Percentiles rank a stretch among this genome's conserved stretches.
Conservation (phyloP, 192 early-diverging fungal genomes). For the Coemansia sp. region DNA sequence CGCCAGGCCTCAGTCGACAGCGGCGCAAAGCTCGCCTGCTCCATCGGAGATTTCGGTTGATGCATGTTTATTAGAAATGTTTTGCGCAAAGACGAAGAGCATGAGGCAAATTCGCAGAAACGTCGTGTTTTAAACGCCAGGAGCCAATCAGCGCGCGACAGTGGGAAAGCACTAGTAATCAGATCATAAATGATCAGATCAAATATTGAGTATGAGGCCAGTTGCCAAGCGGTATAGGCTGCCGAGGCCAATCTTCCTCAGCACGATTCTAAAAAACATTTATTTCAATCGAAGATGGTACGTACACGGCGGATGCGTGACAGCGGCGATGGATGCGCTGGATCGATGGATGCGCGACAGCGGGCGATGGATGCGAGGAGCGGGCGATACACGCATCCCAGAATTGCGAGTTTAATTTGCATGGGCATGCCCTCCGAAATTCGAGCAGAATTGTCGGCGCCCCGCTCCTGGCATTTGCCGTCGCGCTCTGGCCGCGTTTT, state of each 20-base stretch:
- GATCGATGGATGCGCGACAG: neutral
- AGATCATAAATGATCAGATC: neutral
- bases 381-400: neutral
- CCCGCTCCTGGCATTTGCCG: neutral
- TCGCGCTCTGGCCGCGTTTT: too few species aligned
- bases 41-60: neutral
- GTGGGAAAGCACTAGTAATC: neutral
- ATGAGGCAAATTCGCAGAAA: neutral
- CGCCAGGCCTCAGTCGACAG: constrained; percentile 45
- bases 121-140: too few species aligned
- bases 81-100: neutral
- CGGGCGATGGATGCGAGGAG: neutral
- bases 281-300: neutral
- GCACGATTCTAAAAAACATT: neutral
- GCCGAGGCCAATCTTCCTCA: neutral
- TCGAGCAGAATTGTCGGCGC: neutral
- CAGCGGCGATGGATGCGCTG: constrained; percentile 2
- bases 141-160: constrained; percentile 1
- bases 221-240: too few species aligned
- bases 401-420: neutral
- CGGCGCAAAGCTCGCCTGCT: constrained; percentile 7
- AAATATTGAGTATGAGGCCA: too few species aligned
- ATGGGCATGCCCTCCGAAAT: neutral
- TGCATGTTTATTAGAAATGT: neutral
- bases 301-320: neutral